phyloP scores from a whole-genome alignment of 768 basidiomycete genomes.

The Hemileccinum rubropunctum region DNA sequence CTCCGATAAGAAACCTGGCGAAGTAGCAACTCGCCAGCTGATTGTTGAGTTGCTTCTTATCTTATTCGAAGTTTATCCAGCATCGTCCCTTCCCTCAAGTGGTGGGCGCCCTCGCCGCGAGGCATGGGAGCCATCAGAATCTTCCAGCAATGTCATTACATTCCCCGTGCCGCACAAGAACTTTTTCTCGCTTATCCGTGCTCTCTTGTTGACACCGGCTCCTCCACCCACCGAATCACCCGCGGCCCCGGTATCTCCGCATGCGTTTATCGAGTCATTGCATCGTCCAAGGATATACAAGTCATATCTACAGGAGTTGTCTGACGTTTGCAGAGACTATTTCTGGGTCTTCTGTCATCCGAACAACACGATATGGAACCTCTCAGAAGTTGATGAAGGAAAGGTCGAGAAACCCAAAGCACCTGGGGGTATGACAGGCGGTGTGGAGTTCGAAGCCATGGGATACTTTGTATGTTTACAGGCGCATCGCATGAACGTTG shows the following conservation, averaged over 20 bases:
- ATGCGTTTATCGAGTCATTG: constrained; percentile 76
- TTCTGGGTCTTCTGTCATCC: constrained; percentile 98
- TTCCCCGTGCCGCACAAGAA: constrained; percentile 73
- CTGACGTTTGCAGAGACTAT: constrained; percentile 89
- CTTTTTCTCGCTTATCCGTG: constrained; percentile 70
- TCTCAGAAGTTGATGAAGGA: constrained; percentile 78
- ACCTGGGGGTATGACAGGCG: constrained; percentile 97
- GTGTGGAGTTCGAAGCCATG: constrained; percentile 98
- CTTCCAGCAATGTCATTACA: constrained; percentile 52
- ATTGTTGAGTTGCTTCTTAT: constrained; percentile 86
- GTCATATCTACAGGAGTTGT: constrained; percentile 77
- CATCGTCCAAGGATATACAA: constrained; percentile 75
- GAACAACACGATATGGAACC: constrained; percentile 86
- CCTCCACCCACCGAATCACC: constrained; percentile 65
- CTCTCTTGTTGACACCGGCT: constrained; percentile 70
- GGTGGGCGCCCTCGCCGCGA: constrained; percentile 41
- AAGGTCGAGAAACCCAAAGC: constrained; percentile 89
- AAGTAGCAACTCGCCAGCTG: constrained; percentile 84
- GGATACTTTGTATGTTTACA: constrained; percentile 76
- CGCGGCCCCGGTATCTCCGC: constrained; percentile 60
- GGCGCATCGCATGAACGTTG: neutral
- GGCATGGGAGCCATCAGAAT: constrained; percentile 53
- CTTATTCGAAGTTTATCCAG: constrained; percentile 86
- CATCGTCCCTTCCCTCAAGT: constrained; percentile 58
- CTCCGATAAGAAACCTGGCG: constrained; percentile 98